Evolutionary conservation across 2,329 filamentous ascomycete genomes (phyloP), one percentile per base, ranked within the genome.

Genomic region (Ambrosiella xylebori): DNA sequence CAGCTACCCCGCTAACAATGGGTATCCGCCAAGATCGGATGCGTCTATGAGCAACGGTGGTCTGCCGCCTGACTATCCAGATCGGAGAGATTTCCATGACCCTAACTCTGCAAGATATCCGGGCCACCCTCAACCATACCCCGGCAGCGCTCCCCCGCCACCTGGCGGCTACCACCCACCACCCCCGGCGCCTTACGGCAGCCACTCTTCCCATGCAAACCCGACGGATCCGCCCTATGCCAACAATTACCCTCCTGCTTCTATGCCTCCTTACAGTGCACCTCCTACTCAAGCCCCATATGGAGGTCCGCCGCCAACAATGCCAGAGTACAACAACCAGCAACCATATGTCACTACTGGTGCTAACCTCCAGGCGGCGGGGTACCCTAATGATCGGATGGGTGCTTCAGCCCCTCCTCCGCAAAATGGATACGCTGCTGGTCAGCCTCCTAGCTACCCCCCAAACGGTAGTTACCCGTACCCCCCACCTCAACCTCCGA

Each of bases 371-470:
- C 58, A 57, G 17, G 12, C 54, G 27, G 47, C 36, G 6, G 36
- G 45, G 15, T 59, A 59, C 11, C 35, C 56, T 45, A 49, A 57
- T 57, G 58, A 60, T 35, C 58, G 58, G 39, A 38, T 54, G 36
- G 58, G 58, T 36, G 58, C 58, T 38, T 19, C 54, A 2, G 58
- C 58, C 17, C 58, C 58, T 6, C 58, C 58, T 54, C 58, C 58
- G 7, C 58, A 60, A 19, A 57, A 44, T 13, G 58, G 54, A 5
- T 60, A 60, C 19, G 49, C 58, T 19, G 54, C 58, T 49, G 54
- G 58, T n/a, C 58, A 60, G 41, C 58, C 58, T 54, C 58, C 58
- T 13, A 57, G 36, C 54, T 60, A 57, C 36, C 58, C 54, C n/a
- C 54, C 58, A 11, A 49, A 13, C 11, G 49, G 49, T 2, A 45